Conservation (phyloP, 345 rosid species). For the Brassica incana region DNA sequence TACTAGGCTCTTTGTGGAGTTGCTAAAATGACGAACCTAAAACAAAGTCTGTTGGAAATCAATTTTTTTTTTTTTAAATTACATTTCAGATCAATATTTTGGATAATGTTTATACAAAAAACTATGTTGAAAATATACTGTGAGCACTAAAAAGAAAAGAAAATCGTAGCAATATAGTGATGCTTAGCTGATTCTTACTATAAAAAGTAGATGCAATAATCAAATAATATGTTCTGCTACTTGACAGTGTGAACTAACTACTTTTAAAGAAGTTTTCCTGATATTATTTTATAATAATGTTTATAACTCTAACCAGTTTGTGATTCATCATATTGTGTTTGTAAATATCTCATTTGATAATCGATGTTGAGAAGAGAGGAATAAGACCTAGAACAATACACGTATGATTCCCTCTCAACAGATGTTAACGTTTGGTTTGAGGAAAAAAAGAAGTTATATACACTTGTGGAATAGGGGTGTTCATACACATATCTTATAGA, state of each 20-base stretch:
- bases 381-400: slow-evolving; percentile 6
- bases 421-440: no score
- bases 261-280: neutral
- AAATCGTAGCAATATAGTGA: neutral
- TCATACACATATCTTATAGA: neutral
- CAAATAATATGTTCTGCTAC: neutral
- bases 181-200: neutral
- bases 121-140: no score
- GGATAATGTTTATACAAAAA: neutral
- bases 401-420: slow-evolving; percentile 2
- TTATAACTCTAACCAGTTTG: neutral
- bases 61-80: no score
- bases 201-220: neutral
- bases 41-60: neutral
- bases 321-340: neutral
- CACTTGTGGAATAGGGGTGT: slow-evolving; percentile 26
- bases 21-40: neutral
- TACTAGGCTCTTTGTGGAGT: neutral
- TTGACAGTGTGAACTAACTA: neutral
- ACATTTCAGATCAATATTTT: neutral
- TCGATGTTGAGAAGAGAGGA: neutral
- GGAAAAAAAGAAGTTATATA: neutral
- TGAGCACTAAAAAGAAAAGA: no score
- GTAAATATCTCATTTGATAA: neutral
- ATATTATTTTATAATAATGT: no score